Evolutionary conservation across 257 asterid genomes (phyloP).

Genomic region (Voacanga thouarsii): DNA sequence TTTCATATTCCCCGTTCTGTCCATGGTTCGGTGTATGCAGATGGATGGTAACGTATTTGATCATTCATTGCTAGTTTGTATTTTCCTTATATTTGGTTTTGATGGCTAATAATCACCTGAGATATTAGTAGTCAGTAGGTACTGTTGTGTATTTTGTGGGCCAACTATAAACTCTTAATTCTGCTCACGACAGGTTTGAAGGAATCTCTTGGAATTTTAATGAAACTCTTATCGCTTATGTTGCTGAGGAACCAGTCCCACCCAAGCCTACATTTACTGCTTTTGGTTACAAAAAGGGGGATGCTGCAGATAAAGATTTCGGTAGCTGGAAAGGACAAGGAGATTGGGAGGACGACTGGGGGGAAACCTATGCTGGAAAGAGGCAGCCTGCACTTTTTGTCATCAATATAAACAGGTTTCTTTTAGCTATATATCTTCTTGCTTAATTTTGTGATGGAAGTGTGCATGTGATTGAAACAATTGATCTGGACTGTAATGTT

Average conservation of each 20-base stretch:
- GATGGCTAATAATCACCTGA: neutral
- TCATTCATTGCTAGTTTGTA: neutral
- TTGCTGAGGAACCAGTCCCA: conserved; percentile 77
- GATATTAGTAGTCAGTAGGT: neutral
- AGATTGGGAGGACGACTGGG: conserved; percentile 99
- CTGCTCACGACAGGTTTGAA: conserved; percentile 69
- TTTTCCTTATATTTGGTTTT: neutral
- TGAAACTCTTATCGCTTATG: conserved; percentile 73
- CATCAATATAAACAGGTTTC: conserved; percentile 55
- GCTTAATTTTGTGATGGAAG: conserved; percentile 7
- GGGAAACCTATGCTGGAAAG: conserved; percentile 88
- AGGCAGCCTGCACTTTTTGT: conserved; percentile 85
- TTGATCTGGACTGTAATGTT: conserved; percentile 9
- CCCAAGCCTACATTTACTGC: conserved; percentile 59
- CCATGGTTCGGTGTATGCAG: conserved; percentile 84
- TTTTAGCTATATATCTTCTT: conserved; percentile 7
- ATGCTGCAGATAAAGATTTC: conserved; percentile 53
- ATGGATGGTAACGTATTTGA: conserved; percentile 72
- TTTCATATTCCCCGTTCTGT: conserved; percentile 53
- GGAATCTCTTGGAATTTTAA: conserved; percentile 90
- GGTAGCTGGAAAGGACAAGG: conserved; percentile 91
- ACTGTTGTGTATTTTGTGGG: neutral
- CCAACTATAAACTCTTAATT: conserved; percentile 4
- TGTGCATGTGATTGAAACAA: conserved; percentile 6
- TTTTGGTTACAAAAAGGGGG: conserved; percentile 59